Base-by-base conservation (phyloP, 2,329 filamentous ascomycete genomes). In the Venturia carpophila region DNA sequence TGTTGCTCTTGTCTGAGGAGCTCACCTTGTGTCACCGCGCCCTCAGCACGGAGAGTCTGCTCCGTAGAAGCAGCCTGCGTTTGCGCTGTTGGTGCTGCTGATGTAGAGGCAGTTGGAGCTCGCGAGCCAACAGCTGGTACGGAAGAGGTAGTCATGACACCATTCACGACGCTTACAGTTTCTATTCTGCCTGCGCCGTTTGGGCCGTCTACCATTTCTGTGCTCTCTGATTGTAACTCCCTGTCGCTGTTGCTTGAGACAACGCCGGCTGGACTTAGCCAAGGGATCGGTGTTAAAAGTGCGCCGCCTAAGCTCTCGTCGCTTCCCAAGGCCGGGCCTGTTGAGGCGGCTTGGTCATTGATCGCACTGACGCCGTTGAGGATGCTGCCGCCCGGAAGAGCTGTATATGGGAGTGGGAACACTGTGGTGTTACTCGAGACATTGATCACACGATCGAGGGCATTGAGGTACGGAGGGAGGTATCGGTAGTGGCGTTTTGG, bases 281-380 rank as follows among this genome's bases (percentile, higher is more conserved):
- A 99, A 0, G 92, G 90, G 66, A 99, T 97, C 0, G 93, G 94
- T 0, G 93, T 97, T 62, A 99, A 80, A 21, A 97, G 80, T 0
- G 94, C 94, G 7, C 94, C 94, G 27, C 93, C 93, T 1, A 97
- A 79, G 15, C 88, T 89, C 74, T 97, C 93, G 71, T 97, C 93
- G 61, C 89, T 91, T 1, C 91, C 92, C 7, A 93, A 79, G 0
- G 71, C 68, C 5, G 75, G 70, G 69, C 75, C 69, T 74, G 77
- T 67, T 65, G 72, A 69, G 71, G 39, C 7, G 68, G 74, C 75
- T 47, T 56, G 17, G 11, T 45, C 37, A 19, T 60, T 58, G 24
- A 49, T 27, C 2, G 83, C 79, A n/a, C 80, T 78, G 9, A 81
- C 75, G 34, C 89, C 90, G 71, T 94, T 92, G 63, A 81, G 75